Base-by-base conservation (phyloP, 2,329 filamentous ascomycete species). In the Colletotrichum gloeosporioides region DNA sequence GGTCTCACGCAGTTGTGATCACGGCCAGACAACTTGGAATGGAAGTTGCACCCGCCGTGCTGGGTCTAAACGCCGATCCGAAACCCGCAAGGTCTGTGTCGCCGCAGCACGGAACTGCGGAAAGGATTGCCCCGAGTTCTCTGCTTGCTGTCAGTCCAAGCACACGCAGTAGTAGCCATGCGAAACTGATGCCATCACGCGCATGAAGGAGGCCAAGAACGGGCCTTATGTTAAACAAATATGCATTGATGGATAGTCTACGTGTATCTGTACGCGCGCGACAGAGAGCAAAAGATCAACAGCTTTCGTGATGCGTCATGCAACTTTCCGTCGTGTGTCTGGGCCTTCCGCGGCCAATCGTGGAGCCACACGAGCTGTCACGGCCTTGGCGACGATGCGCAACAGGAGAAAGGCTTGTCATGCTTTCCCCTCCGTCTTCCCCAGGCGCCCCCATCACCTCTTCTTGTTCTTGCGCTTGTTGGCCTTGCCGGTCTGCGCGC, bases 401-500 rank as follows among this genome's bases (percentile, higher is more conserved):
- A 57, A 36, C 13, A 16, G 65, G 36, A 22, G 8, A n/a, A n/a
- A 29, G 13, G n/a, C n/a, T 22, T 15, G 29, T 53, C 27, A 15
- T 22, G 44, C 22, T 39, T 32, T 27, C n/a, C n/a, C 29, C 18
- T 32, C 27, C 9, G 18, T 66, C 32, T 18, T 29, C 12, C 55
- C 22, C 25, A n/a, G 29, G 13, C 39, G 36, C 59, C 39, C 32
- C n/a, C 25, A 61, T 86, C 81, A 91, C 84, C 86, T 88, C 86
- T 91, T 91, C 86, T 88, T 91, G 80, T 84, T 85, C 84, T 87
- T 90, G 77, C 89, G 83, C 85, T 90, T 91, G 85, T 86, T 89
- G 69, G 87, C 84, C 86, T 86, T 89, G 79, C 82, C 83, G 78
- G 85, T 83, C 81, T 89, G 86, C 44, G 85, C 82, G 63, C 89